Conservation (phyloP, 305 asterid genomes). For the Coffea humblotiana region DNA sequence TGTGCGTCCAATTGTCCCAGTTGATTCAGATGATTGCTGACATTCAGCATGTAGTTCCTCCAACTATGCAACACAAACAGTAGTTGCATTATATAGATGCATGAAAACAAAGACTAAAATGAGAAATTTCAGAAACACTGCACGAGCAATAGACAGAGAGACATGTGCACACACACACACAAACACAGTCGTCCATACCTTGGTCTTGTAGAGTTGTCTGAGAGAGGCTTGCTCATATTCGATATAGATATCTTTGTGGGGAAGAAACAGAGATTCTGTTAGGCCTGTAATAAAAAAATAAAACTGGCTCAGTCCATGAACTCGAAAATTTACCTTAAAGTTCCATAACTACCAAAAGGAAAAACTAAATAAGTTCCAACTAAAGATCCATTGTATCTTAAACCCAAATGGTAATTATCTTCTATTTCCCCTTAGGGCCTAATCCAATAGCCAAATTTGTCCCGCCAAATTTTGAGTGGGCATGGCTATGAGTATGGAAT, state of each 20-base stretch:
- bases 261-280: constrained; percentile 89
- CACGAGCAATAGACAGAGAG: not conserved
- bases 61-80: constrained; percentile 53
- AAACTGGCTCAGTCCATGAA: constrained; percentile 17
- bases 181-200: constrained; percentile 48
- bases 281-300: constrained; percentile 58
- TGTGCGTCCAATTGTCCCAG: constrained; percentile 93
- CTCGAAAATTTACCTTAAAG: not conserved
- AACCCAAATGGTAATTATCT: not conserved
- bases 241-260: constrained; percentile 82
- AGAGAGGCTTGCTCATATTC: constrained; percentile 98
- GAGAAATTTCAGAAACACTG: constrained; percentile 17
- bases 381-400: not conserved
- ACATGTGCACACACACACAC: constrained; percentile 3
- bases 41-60: constrained; percentile 84
- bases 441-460: not conserved
- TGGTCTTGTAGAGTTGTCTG: constrained; percentile 81
- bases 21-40: constrained; percentile 72
- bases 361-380: not conserved
- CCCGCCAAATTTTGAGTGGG: not conserved
- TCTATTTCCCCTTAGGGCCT: not conserved
- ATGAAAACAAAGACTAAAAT: constrained; percentile 12
- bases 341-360: not conserved
- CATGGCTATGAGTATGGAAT: not conserved
- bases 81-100: constrained; percentile 12